A percentile compares a stretch with the other conserved stretches of the same genome.
Evolutionary conservation across 2,329 filamentous ascomycete species (phyloP).

Genomic region (Botrytis fragariae): DNA sequence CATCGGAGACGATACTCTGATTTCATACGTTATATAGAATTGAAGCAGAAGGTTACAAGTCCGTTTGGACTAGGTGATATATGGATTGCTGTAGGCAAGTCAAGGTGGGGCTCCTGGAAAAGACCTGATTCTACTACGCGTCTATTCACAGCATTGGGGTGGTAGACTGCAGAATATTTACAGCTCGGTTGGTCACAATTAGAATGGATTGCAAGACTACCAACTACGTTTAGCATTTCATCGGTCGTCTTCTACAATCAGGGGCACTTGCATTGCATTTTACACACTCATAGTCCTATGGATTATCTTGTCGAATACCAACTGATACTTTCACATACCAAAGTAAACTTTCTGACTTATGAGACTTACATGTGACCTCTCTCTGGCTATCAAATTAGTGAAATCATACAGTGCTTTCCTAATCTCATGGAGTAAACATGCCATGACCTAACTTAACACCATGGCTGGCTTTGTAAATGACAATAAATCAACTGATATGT

Average conservation of each 20-base stretch:
- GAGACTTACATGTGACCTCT: neutral
- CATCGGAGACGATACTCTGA: too few relatives aligned
- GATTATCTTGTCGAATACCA: neutral
- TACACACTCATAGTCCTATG: neutral
- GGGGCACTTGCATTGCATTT: accelerated
- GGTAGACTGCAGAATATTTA: neutral
- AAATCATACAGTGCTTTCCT: neutral
- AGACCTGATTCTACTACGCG: neutral
- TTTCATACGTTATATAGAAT: neutral
- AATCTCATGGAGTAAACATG: too few relatives aligned
- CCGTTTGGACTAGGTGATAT: neutral
- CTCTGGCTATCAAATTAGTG: neutral
- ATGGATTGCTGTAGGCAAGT: accelerated
- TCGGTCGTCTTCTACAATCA: neutral
- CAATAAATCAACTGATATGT: neutral
- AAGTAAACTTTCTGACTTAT: neutral
- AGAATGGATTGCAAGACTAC: neutral
- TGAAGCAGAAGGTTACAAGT: accelerated
- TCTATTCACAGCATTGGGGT: neutral
- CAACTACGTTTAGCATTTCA: neutral
- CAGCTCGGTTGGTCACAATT: neutral
- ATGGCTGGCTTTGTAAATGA: neutral
- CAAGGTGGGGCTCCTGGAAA: too few relatives aligned
- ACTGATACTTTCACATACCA: neutral
- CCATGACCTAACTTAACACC: too few relatives aligned